Evolutionary conservation across 108 stramenopile genomes (phyloP).

Genomic region (Halocafeteria seosinensis): DNA sequence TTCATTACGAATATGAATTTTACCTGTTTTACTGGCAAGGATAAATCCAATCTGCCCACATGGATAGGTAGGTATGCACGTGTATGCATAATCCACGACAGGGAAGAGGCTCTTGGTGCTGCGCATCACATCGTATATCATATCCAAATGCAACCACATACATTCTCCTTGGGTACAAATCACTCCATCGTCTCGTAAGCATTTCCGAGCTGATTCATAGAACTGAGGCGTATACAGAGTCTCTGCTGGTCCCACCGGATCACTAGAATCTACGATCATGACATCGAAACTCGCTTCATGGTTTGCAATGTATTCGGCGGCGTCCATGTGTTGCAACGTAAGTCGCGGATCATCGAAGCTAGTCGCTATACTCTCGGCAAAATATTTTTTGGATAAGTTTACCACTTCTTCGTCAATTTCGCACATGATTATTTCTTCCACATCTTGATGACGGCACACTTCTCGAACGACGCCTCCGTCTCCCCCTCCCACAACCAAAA

Average conservation of each 20-base stretch:
- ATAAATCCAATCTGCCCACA: slow-evolving; percentile 93
- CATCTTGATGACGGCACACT: slow-evolving; percentile 57
- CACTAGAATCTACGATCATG: slow-evolving; percentile 45
- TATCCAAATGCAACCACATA: slow-evolving; percentile 74
- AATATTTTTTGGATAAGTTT: slow-evolving; percentile 53
- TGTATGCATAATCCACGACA: slow-evolving; percentile 81
- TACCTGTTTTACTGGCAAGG: slow-evolving; percentile 20
- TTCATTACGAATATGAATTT: background rate
- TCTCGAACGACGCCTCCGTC: slow-evolving; percentile 90
- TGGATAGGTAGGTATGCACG: slow-evolving; percentile 93
- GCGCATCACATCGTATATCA: slow-evolving; percentile 61
- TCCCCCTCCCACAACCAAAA: slow-evolving; percentile 84
- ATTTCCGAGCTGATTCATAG: slow-evolving; percentile 62
- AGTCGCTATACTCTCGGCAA: slow-evolving; percentile 51
- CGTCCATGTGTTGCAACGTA: slow-evolving; percentile 38
- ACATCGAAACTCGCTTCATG: slow-evolving; percentile 39
- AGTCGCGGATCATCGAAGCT: slow-evolving; percentile 78
- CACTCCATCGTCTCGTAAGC: slow-evolving; percentile 70
- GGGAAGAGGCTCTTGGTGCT: slow-evolving; percentile 49
- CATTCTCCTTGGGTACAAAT: slow-evolving; percentile 95
- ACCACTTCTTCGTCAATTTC: slow-evolving; percentile 77
- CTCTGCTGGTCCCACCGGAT: slow-evolving; percentile 78
- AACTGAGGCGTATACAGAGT: slow-evolving; percentile 84
- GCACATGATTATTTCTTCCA: slow-evolving; percentile 66
- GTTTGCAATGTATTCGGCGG: slow-evolving; percentile 29